Evolutionary conservation across 2,329 filamentous ascomycete genomes (phyloP).

Genomic region (Aspergillus awamori): DNA sequence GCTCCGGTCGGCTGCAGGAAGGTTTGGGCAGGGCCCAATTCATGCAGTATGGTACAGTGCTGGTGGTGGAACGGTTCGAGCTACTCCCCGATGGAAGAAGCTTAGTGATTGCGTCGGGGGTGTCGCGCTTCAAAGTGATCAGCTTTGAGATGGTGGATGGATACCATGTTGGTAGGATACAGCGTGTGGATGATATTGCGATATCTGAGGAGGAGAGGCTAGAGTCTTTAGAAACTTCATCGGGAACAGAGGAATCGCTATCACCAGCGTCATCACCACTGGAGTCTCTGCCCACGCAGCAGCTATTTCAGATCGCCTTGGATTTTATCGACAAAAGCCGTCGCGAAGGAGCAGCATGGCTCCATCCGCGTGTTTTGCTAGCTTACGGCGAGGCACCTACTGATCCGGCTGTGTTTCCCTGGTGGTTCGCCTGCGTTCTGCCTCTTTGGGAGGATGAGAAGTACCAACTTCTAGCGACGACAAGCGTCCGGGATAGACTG

Average conservation of each 20-base stretch:
- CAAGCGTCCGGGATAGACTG: conserved; percentile 75
- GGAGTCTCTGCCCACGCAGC: conserved; percentile 66
- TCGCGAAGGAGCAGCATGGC: conserved; percentile 70
- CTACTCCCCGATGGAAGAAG: conserved; percentile 78
- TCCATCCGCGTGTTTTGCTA: conserved; percentile 69
- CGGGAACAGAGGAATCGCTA: conserved; percentile 12
- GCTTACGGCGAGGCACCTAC: conserved; percentile 77
- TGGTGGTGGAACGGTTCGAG: conserved; percentile 74
- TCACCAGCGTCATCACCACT: conserved; percentile 32
- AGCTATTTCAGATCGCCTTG: conserved; percentile 66
- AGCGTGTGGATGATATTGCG: conserved; percentile 79
- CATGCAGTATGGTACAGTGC: conserved; percentile 73
- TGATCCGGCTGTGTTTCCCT: conserved; percentile 78
- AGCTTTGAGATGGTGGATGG: conserved; percentile 68
- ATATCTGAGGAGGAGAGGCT: conserved; percentile 76
- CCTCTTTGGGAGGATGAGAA: conserved; percentile 78
- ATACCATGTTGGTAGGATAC: conserved; percentile 74
- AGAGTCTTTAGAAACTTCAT: conserved; percentile 68
- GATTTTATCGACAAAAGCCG: conserved; percentile 72
- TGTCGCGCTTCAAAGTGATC: conserved; percentile 74
- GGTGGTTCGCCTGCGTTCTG: conserved; percentile 85
- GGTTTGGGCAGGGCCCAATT: conserved; percentile 61
- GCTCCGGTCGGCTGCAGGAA: conserved; percentile 55
- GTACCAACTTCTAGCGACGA: conserved; percentile 72
- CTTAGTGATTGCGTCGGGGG: conserved; percentile 74